A percentile compares a stretch with the other conserved stretches of the same genome.
Evolutionary conservation across 495 filamentous ascomycete species (phyloP).

Genomic region (Podospora pseudopauciseta): DNA sequence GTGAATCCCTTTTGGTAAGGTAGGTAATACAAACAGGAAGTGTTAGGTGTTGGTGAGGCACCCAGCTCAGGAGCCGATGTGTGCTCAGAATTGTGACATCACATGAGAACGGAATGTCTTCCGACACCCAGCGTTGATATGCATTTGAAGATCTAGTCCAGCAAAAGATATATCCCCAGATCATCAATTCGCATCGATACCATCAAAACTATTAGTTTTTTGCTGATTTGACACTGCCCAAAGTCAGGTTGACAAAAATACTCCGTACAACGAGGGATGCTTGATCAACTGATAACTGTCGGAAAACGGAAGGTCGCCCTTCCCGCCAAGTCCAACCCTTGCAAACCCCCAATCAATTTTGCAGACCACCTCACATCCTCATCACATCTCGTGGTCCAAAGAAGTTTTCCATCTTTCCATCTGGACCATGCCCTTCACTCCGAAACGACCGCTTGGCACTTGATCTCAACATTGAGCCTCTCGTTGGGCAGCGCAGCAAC

Average conservation of each 20-base stretch:
- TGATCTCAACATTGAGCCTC: constrained; percentile 30
- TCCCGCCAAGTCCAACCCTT: not conserved
- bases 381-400: too few relatives aligned
- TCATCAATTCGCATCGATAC: not conserved
- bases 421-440: constrained; percentile 8
- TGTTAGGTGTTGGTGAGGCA: too few relatives aligned
- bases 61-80: too few relatives aligned
- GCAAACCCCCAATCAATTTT: not conserved
- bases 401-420: not conserved
- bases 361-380: not conserved
- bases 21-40: too few relatives aligned
- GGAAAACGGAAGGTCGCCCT: not conserved
- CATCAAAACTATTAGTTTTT: not conserved
- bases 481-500: constrained; percentile 27
- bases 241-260: not conserved
- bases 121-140: not conserved
- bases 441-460: constrained; percentile 26
- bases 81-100: not conserved
- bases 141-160: not conserved
- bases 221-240: not conserved
- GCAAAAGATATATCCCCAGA: too few relatives aligned
- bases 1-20: too few relatives aligned
- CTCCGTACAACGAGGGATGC: not conserved
- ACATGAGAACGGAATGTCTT: not conserved
- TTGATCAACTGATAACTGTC: not conserved